These are phyloP conservation scores for Strigomonas culicis DNA, from an alignment of 208 protist species.

Conservation along the genomic window DNA sequence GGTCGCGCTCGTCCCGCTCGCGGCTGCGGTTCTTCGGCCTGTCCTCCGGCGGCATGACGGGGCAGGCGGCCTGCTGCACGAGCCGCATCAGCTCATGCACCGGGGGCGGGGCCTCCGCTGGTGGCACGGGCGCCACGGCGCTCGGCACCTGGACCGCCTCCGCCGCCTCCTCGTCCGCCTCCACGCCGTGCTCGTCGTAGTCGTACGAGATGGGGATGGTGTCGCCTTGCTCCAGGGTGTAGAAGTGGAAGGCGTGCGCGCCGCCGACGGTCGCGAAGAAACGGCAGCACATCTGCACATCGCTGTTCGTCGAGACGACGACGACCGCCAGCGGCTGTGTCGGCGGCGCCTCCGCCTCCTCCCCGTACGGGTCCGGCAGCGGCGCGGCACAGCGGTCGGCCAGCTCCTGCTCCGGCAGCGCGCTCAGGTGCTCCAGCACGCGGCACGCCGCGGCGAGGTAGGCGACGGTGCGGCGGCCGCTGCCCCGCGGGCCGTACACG, in stretches of 20 bases:
- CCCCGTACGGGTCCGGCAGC: too few species aligned
- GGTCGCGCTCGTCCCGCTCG: constrained; percentile 9
- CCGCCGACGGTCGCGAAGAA: constrained; percentile 58
- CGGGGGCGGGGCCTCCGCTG: too few species aligned
- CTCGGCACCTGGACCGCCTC: too few species aligned
- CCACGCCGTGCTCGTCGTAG: background rate
- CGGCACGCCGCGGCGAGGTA: constrained; percentile 31
- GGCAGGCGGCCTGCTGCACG: too few species aligned
- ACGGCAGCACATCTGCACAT: constrained; percentile 27
- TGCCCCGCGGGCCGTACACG: constrained; percentile 41
- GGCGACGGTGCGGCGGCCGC: constrained; percentile 54
- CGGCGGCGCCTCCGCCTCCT: too few species aligned
- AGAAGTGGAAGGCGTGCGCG: constrained; percentile 33
- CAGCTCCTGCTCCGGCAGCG: too few species aligned
- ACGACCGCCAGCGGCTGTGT: constrained; percentile 39
- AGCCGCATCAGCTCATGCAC: too few species aligned
- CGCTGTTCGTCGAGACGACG: constrained; percentile 34
- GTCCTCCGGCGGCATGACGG: background rate
- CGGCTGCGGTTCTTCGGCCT: constrained; percentile 10
- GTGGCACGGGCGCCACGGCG: too few species aligned
- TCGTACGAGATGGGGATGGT: constrained; percentile 1
- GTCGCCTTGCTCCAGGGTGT: constrained; percentile 35
- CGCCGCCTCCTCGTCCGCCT: background rate
- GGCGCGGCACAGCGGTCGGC: too few species aligned
- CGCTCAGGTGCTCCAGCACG: constrained; percentile 8